Conservation (phyloP, 495 filamentous ascomycete genomes). For the Pseudoneurospora amorphoporcata region DNA sequence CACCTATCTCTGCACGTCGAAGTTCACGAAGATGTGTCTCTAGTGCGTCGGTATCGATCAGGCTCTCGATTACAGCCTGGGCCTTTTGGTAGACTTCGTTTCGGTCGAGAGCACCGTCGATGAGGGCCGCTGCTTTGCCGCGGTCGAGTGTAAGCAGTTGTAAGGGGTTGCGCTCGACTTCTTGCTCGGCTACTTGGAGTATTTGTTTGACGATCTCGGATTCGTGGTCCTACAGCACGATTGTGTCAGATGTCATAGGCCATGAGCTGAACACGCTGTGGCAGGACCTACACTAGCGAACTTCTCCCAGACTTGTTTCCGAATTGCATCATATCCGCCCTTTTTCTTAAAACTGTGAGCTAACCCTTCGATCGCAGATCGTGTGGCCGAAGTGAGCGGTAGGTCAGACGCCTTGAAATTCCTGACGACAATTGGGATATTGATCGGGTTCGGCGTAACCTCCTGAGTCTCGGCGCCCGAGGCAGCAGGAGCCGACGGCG, state of each 20-base stretch:
- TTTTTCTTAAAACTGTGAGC: conserved; percentile 84
- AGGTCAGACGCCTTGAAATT: conserved; percentile 80
- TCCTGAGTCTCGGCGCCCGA: neutral
- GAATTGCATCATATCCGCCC: conserved; percentile 74
- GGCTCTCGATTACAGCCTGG: conserved; percentile 51
- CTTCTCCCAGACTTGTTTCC: conserved; percentile 71
- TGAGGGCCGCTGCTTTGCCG: conserved; percentile 67
- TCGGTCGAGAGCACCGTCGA: conserved; percentile 79
- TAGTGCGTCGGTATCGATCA: conserved; percentile 59
- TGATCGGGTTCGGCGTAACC: neutral
- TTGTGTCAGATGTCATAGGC: neutral
- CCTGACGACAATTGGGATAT: conserved; percentile 33
- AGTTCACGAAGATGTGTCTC: conserved; percentile 58
- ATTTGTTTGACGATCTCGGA: conserved; percentile 53
- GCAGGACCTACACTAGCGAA: conserved; percentile 56
- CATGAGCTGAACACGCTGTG: conserved; percentile 2
- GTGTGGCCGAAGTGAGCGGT: conserved; percentile 60
- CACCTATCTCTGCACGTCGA: conserved; percentile 62
- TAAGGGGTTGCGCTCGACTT: conserved; percentile 70
- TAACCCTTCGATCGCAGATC: conserved; percentile 64
- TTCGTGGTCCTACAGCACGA: conserved; percentile 49
- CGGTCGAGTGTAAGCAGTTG: conserved; percentile 66
- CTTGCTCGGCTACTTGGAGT: conserved; percentile 61
- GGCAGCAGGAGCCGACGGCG: neutral
- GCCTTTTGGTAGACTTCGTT: conserved; percentile 70